A percentile compares a stretch with the other conserved stretches of the same genome.
Conservation (phyloP, 2,329 filamentous ascomycete species). For the Nemania bipapillata region DNA sequence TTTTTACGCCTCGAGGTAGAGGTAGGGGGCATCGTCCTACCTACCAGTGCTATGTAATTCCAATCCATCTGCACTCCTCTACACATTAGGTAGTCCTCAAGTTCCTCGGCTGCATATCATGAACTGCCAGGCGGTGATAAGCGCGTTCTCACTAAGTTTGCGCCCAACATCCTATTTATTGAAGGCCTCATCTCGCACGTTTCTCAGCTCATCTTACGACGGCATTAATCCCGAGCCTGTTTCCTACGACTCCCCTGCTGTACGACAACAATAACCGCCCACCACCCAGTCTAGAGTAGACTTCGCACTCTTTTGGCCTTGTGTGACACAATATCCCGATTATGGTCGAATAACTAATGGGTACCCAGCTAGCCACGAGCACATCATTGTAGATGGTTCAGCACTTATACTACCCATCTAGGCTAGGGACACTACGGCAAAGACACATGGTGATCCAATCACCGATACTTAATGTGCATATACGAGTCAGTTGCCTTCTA, state of each 20-base stretch:
- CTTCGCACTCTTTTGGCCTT: not conserved
- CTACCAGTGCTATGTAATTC: too few species aligned
- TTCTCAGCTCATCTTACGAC: not conserved
- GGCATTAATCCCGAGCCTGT: not conserved
- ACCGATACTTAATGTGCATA: not conserved
- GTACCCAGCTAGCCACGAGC: not conserved
- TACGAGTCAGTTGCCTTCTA: constrained; percentile 14
- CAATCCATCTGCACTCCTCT: not conserved
- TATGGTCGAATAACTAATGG: not conserved
- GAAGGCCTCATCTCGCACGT: not conserved
- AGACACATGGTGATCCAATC: not conserved
- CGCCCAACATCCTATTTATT: not conserved
- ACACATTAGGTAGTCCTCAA: too few species aligned
- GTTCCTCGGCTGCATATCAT: not conserved
- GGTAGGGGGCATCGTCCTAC: too few species aligned
- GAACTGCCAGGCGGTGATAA: not conserved
- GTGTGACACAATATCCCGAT: not conserved
- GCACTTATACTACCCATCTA: not conserved
- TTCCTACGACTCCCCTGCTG: not conserved
- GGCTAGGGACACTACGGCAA: not conserved
- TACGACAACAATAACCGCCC: constrained; percentile 2
- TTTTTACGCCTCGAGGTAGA: not conserved
- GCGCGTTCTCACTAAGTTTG: not conserved
- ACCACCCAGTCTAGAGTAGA: not conserved
- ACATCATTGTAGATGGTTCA: not conserved